These are phyloP conservation scores for Trichoderma sp. DNA, from an alignment of 2,329 filamentous ascomycete species.

Conservation along the genomic window DNA sequence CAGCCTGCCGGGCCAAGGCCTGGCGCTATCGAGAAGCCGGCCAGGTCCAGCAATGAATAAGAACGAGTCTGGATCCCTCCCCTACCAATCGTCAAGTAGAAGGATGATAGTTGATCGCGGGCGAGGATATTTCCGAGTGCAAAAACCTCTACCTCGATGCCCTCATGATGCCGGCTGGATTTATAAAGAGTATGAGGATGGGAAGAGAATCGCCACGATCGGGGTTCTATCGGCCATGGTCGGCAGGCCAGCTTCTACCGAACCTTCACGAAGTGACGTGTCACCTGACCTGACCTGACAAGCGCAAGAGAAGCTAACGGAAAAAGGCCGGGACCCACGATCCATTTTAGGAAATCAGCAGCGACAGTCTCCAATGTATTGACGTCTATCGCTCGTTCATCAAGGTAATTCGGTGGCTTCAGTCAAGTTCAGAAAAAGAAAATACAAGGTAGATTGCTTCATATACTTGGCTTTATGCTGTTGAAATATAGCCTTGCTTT, in stretches of 20 bases:
- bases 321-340: neutral
- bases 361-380: neutral
- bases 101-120: neutral
- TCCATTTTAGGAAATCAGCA: neutral
- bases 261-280: neutral
- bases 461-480: neutral
- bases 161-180: conserved; percentile 25
- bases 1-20: conserved; percentile 14
- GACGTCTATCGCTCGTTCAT: neutral
- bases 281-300: conserved; percentile 8
- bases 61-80: neutral
- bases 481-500: neutral
- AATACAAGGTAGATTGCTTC: neutral
- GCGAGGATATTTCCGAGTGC: neutral
- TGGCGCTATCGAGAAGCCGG: conserved; percentile 2
- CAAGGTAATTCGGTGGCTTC: neutral
- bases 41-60: conserved; percentile 4
- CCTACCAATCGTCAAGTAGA: neutral
- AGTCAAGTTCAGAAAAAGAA: neutral
- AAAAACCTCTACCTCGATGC: conserved; percentile 22
- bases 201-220: conserved; percentile 22
- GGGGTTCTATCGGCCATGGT: conserved; percentile 1
- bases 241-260: conserved; percentile 13
- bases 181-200: neutral
- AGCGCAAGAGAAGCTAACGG: neutral